phyloP scores from a whole-genome alignment of 306 rosid genomes.

The Pterocarpus macrocarpus region DNA sequence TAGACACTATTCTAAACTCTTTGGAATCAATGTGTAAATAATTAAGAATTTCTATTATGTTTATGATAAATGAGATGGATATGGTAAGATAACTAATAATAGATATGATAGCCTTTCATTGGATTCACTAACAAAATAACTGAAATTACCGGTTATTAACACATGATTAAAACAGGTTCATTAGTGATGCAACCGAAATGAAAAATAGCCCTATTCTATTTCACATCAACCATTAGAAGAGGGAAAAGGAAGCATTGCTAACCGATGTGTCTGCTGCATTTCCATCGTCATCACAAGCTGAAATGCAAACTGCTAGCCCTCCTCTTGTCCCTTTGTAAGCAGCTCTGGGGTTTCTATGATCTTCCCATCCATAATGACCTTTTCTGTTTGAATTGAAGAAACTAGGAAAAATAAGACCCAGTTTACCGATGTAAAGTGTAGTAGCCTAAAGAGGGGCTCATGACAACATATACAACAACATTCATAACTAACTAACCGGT shows the following conservation, averaged over 20 bases:
- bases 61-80: too few species aligned
- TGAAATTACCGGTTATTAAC: too few species aligned
- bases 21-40: too few species aligned
- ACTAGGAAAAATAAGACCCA: conserved; percentile 12
- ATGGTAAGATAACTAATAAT: too few species aligned
- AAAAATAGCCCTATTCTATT: not conserved
- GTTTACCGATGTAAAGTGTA: not conserved
- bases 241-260: conserved; percentile 37
- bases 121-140: too few species aligned
- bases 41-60: too few species aligned
- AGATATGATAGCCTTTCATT: too few species aligned
- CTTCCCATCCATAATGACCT: conserved; percentile 58
- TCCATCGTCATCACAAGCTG: conserved; percentile 64
- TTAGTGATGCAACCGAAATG: not conserved
- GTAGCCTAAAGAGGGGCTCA: not conserved
- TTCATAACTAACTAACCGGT: conserved; percentile 47
- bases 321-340: conserved; percentile 64
- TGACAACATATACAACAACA: not conserved
- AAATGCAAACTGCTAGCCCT: conserved; percentile 60
- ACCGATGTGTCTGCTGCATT: conserved; percentile 61
- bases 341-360: conserved; percentile 44
- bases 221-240: not conserved
- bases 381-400: conserved; percentile 44
- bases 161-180: too few species aligned
- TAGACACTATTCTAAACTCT: too few species aligned